These are phyloP conservation scores for Termitomyces sp. DNA, from an alignment of 768 basidiomycete genomes.

Conservation along the genomic window DNA sequence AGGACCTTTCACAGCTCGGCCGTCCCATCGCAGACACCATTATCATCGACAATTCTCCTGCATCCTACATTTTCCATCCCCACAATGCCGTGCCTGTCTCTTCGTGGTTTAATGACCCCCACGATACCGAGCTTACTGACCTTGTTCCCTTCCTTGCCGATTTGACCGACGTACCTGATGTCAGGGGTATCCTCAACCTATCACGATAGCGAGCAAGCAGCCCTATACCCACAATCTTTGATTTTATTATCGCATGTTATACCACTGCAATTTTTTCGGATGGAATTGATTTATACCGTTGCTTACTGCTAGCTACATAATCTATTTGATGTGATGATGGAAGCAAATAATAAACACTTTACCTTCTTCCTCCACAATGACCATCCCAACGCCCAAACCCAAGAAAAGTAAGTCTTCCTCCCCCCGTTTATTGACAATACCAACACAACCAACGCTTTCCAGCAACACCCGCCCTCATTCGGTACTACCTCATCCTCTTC, in stretches of 20 bases:
- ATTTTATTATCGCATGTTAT: no score
- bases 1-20: constrained; percentile 97
- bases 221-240: no score
- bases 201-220: constrained; percentile 46
- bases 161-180: constrained; percentile 77
- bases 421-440: not conserved
- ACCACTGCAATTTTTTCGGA: not conserved
- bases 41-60: constrained; percentile 98
- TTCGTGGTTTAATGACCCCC: constrained; percentile 99
- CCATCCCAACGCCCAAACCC: no score
- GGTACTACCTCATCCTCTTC: constrained; percentile 71
- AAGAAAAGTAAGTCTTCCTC: not conserved
- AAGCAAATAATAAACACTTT: not conserved
- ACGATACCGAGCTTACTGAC: constrained; percentile 95
- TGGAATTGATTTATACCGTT: not conserved
- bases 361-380: no score
- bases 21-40: constrained; percentile 91
- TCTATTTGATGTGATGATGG: not conserved
- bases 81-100: constrained; percentile 99
- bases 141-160: constrained; percentile 92
- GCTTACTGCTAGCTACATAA: no score
- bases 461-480: constrained; percentile 25
- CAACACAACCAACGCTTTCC: not conserved
- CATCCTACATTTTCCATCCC: constrained; percentile 98
- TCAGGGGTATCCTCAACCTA: constrained; percentile 85